Percentiles rank a stretch among this genome's conserved stretches.
Evolutionary conservation across 1,139 yeast genomes (phyloP).

Genomic region (Candida labiduridarum): DNA sequence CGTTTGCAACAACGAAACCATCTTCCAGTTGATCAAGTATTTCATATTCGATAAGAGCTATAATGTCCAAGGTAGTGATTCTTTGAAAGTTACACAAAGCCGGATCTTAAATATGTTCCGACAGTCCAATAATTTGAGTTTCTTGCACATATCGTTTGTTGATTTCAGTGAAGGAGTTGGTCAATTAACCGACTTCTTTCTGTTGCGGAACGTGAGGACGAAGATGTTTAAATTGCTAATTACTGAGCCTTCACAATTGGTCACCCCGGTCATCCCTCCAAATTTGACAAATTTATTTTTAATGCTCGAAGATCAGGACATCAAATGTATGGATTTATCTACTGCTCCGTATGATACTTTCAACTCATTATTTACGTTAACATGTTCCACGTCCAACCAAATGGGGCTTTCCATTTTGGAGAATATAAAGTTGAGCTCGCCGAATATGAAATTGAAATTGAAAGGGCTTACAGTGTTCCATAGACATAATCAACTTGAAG

Average conservation of each 20-base stretch:
- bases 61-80: slow-evolving; percentile 8
- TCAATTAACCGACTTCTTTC: slow-evolving; percentile 28
- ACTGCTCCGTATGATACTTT: slow-evolving; percentile 24
- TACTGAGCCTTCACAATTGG: slow-evolving; percentile 26
- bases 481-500: slow-evolving; percentile 25
- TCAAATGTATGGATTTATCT: slow-evolving; percentile 25
- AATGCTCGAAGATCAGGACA: slow-evolving; percentile 35
- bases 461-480: slow-evolving; percentile 38
- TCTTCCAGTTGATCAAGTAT: slow-evolving; percentile 28
- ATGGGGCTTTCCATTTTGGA: slow-evolving; percentile 33
- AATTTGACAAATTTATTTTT: slow-evolving; percentile 35
- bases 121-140: slow-evolving; percentile 27
- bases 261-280: slow-evolving; percentile 30
- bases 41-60: slow-evolving; percentile 42
- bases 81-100: slow-evolving; percentile 22
- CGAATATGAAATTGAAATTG: slow-evolving; percentile 27
- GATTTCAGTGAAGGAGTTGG: slow-evolving; percentile 31
- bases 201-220: slow-evolving; percentile 28
- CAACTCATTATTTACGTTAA: slow-evolving; percentile 30
- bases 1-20: slow-evolving; percentile 20
- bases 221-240: slow-evolving; percentile 37
- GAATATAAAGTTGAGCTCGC: slow-evolving; percentile 24
- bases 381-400: slow-evolving; percentile 37
- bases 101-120: slow-evolving; percentile 34
- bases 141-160: slow-evolving; percentile 38